These are phyloP conservation scores for Andrographis paniculata DNA, from an alignment of 305 asterid genomes.

Conservation along the genomic window DNA sequence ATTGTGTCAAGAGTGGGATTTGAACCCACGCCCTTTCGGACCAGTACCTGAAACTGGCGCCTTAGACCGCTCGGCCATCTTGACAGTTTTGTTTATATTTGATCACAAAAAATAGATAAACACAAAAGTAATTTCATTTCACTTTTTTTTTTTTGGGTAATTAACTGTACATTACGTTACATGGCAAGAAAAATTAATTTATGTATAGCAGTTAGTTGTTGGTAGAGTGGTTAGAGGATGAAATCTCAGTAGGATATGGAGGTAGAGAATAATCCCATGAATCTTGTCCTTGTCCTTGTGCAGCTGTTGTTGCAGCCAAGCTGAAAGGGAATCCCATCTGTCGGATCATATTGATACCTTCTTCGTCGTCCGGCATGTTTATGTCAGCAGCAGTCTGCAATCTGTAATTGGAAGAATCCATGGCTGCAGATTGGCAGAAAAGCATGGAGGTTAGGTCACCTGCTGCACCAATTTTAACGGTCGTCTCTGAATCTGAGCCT, in stretches of 20 bases:
- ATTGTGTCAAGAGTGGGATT: constrained; percentile 67
- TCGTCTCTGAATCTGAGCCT: no score
- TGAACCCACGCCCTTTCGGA: constrained; percentile 97
- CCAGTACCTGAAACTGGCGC: constrained; percentile 97
- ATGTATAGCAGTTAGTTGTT: constrained; percentile 39
- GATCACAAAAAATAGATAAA: no score
- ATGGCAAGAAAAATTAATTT: constrained; percentile 15
- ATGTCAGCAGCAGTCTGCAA: no score
- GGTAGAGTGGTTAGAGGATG: constrained; percentile 53
- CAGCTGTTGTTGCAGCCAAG: no score
- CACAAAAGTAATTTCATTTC: no score
- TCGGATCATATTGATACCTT: constrained; percentile 21
- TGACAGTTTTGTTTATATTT: no score
- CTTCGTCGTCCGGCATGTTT: constrained; percentile 9
- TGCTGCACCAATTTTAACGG: neutral
- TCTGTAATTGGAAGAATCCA: no score
- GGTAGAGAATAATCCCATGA: constrained; percentile 69
- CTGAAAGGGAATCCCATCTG: constrained; percentile 36
- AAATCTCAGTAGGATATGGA: constrained; percentile 53
- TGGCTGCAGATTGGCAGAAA: constrained; percentile 23
- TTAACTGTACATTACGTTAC: no score
- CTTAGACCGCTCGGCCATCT: constrained; percentile 81
- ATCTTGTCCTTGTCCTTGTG: no score
- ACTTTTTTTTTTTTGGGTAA: no score
- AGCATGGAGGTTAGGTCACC: neutral